Evolutionary conservation across 148 eudicot species (phyloP).

Genomic region (Fagopyrum tataricum): DNA sequence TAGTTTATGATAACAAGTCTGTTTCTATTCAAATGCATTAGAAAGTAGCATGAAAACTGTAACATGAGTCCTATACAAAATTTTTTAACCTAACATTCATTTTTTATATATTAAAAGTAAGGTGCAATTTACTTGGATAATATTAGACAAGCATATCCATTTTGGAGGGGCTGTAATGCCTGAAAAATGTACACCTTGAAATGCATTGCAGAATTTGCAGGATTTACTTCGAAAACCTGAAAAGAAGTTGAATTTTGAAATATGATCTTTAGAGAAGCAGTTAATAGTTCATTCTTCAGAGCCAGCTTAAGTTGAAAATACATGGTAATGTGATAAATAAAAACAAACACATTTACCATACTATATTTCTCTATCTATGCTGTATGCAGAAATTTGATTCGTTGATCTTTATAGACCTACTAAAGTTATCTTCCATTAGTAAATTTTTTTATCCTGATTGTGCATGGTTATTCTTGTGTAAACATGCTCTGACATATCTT

Average conservation of each 20-base stretch:
- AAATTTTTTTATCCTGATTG: neutral
- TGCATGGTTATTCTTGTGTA: neutral
- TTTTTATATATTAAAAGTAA: neutral
- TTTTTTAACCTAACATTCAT: no score
- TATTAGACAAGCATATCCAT: neutral
- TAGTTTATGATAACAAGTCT: neutral
- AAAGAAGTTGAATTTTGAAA: neutral
- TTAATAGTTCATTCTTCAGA: neutral
- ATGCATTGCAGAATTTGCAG: neutral
- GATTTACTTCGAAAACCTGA: neutral
- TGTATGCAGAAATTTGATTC: neutral
- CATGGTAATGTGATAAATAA: neutral
- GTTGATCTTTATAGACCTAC: neutral
- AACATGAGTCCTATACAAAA: no score
- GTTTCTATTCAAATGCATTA: neutral
- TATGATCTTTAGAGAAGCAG: neutral
- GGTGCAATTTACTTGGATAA: neutral
- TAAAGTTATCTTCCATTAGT: neutral
- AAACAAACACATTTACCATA: neutral
- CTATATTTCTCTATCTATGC: neutral
- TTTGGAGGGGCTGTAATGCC: neutral
- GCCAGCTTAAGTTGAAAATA: neutral
- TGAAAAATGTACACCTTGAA: neutral
- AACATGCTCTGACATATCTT: slow-evolving; percentile 18
- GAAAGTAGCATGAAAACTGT: neutral